Percentiles rank a stretch among this genome's conserved stretches.
Evolutionary conservation across 768 basidiomycete genomes (phyloP).

Genomic region (Phlegmacium glaucopus): DNA sequence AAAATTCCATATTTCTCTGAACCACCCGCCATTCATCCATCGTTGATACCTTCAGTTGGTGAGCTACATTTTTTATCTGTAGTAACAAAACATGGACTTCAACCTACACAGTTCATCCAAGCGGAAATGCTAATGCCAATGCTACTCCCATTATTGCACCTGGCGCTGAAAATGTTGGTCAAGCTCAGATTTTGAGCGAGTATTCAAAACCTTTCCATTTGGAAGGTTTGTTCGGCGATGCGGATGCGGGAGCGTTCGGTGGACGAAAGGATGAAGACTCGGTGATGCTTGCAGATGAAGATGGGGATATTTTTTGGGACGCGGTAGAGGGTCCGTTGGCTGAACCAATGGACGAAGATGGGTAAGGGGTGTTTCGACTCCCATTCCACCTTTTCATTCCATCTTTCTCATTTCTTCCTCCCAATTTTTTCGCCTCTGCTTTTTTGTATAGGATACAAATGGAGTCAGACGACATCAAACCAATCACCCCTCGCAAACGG

Average conservation of each 20-base stretch:
- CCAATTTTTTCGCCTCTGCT: neutral
- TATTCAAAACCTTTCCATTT: constrained; percentile 78
- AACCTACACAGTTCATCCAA: constrained; percentile 18
- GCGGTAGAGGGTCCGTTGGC: constrained; percentile 29
- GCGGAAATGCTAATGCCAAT: constrained; percentile 21
- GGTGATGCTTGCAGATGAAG: constrained; percentile 43
- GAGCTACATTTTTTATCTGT: constrained; percentile 6
- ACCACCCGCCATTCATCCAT: constrained; percentile 79
- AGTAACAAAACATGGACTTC: neutral
- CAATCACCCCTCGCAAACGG: constrained; percentile 35
- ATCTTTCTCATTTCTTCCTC: neutral
- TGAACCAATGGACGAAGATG: constrained; percentile 38
- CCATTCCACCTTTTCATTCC: constrained; percentile 11
- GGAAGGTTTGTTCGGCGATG: constrained; percentile 75
- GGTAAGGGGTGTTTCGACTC: constrained; percentile 21
- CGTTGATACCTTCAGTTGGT: constrained; percentile 58
- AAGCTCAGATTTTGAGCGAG: constrained; percentile 69
- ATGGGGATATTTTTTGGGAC: constrained; percentile 39
- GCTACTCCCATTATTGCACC: constrained; percentile 45
- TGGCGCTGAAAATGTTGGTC: constrained; percentile 77
- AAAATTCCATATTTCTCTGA: constrained; percentile 88
- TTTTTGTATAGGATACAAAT: constrained; percentile 24
- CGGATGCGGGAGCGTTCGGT: constrained; percentile 79
- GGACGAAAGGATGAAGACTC: constrained; percentile 36
- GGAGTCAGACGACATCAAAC: constrained; percentile 33